A percentile compares a stretch with the other conserved stretches of the same genome.
These are phyloP conservation scores for Hagleromyces aurorensis DNA, from an alignment of 805 yeast genomes.

Conservation along the genomic window DNA sequence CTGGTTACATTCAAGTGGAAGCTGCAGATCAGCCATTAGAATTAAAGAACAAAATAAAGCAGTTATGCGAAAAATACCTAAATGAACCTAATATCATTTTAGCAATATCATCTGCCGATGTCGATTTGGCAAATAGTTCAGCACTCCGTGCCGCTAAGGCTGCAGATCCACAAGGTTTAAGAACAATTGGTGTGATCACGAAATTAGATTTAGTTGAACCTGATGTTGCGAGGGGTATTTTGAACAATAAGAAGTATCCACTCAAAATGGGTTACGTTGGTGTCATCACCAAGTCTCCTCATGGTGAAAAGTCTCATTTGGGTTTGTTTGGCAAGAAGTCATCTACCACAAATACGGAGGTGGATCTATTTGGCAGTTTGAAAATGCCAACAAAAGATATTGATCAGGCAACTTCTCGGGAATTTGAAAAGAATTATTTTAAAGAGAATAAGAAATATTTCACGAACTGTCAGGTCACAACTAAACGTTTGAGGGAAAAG, in stretches of 20 bases:
- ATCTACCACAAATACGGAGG: too few relatives aligned
- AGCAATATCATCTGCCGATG: slow-evolving; percentile 97
- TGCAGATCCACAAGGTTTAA: slow-evolving; percentile 89
- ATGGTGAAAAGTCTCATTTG: slow-evolving; percentile 9
- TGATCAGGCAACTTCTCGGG: slow-evolving; percentile 40
- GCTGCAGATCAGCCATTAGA: slow-evolving; percentile 93
- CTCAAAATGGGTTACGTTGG: slow-evolving; percentile 96
- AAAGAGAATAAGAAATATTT: slow-evolving; percentile 53
- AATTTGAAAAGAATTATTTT: slow-evolving; percentile 59
- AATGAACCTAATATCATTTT: slow-evolving; percentile 89
- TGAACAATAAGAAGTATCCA: slow-evolving; percentile 79
- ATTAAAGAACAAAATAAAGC: slow-evolving; percentile 69
- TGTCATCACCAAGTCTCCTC: slow-evolving; percentile 81
- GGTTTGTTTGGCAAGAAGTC: slow-evolving; percentile 16
- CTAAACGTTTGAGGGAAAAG: slow-evolving; percentile 65
- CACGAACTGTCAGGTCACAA: slow-evolving; percentile 62
- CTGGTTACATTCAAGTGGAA: slow-evolving; percentile 95
- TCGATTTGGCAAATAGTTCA: slow-evolving; percentile 91
- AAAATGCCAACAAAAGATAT: too few relatives aligned
- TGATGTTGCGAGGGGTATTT: slow-evolving; percentile 53
- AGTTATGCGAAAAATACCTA: slow-evolving; percentile 75
- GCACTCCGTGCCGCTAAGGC: slow-evolving; percentile 84
- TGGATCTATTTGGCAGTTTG: too few relatives aligned
- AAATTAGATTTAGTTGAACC: slow-evolving; percentile 87
- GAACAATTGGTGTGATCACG: slow-evolving; percentile 95